phyloP scores from a whole-genome alignment of 1,284 basidiomycete species.

The Boletus sp. region DNA sequence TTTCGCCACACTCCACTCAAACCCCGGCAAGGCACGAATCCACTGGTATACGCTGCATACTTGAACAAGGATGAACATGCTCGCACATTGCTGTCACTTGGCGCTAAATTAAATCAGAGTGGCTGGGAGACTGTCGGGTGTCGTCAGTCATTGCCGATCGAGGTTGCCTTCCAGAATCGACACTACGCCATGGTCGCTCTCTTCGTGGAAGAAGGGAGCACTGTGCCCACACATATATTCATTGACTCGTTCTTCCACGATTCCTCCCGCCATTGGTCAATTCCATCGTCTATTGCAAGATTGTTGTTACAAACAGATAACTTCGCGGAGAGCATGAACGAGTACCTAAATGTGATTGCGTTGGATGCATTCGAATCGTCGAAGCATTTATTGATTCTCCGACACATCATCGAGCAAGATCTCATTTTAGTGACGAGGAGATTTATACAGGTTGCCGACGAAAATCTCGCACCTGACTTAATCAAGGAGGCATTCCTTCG shows the following conservation, averaged over 20 bases:
- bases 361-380: background rate
- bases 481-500: background rate
- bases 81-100: background rate
- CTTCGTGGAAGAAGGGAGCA: constrained; percentile 3
- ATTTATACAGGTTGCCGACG: background rate
- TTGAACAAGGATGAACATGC: constrained; percentile 3
- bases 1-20: background rate
- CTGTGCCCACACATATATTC: constrained; percentile 4
- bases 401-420: background rate
- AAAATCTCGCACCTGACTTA: background rate
- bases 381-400: background rate
- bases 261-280: background rate
- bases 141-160: background rate
- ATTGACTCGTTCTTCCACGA: background rate
- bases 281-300: background rate
- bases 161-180: background rate
- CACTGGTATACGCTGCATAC: constrained; percentile 2
- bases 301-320: background rate
- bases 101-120: background rate
- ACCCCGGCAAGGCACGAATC: constrained; percentile 3
- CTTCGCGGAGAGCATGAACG: background rate
- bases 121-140: background rate
- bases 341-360: no score
- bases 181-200: background rate
- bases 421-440: background rate